Base-by-base conservation (phyloP, 306 rosid genomes). In the Styphnolobium japonicum region DNA sequence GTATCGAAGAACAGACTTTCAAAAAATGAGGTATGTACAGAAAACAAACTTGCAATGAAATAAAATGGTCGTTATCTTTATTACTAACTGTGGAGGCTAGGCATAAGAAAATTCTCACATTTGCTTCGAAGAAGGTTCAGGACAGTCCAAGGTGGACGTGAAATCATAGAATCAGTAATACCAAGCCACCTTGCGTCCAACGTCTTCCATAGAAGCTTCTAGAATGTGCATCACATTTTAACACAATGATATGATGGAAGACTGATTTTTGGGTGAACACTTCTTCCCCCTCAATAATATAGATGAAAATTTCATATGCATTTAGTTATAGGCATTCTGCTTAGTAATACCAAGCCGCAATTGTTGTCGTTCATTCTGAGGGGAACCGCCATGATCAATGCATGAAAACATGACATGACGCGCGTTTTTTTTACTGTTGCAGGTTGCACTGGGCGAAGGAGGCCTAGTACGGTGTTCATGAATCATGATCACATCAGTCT, bases 141-240 rank as follows among this genome's bases (percentile, higher is more conserved):
- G 55, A 71, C 76, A 31, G 76, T 18, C 76, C 76, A 52, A 51
- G 64, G 19, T 7, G 76, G 25, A 11, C 5, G 2, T 49, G 76
- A 34, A 71, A 71, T 71, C 76, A 71, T 71, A 33, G 76, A 71
- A 71, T 4, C 48, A 71, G 63, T 71, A 1, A 71, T 5, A 39
- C 76, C 76, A 18, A 51, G 76, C 16, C 34, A n/a, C n/a, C n/a
- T n/a, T n/a, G n/a, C n/a, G n/a, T n/a, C n/a, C n/a, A n/a, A n/a
- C n/a, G n/a, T n/a, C n/a, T n/a, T n/a, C n/a, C n/a, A n/a, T n/a
- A n/a, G n/a, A n/a, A n/a, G n/a, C n/a, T n/a, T n/a, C n/a, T n/a
- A n/a, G n/a, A n/a, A n/a, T n/a, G n/a, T n/a, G n/a, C n/a, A n/a
- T n/a, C n/a, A n/a, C 55, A 22, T 19, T 63, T 23, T 18, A 19